A percentile compares a stretch with the other conserved stretches of the same genome.
These are phyloP conservation scores for Balansia obtecta DNA, from an alignment of 2,329 filamentous ascomycete species.

Conservation along the genomic window DNA sequence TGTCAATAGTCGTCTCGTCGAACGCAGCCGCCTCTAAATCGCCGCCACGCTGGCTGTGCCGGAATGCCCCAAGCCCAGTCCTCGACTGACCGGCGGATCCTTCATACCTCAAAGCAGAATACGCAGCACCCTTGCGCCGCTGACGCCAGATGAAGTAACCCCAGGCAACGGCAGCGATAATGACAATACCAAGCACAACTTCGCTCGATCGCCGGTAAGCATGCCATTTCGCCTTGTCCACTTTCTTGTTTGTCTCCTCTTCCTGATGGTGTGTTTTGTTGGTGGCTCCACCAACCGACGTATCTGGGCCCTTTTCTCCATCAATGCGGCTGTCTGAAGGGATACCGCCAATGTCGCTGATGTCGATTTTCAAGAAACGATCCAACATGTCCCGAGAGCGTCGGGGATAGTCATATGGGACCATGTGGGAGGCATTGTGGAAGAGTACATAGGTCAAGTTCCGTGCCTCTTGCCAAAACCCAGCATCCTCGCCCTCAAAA, in stretches of 20 bases:
- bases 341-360: slow-evolving; percentile 70
- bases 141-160: slow-evolving; percentile 59
- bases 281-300: slow-evolving; percentile 60
- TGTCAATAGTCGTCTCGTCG: slow-evolving; percentile 53
- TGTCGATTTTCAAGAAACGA: slow-evolving; percentile 88
- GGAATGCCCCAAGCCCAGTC: slow-evolving; percentile 33
- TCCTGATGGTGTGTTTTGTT: slow-evolving; percentile 45
- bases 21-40: slow-evolving; percentile 54
- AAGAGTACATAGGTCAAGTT: slow-evolving; percentile 94
- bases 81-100: slow-evolving; percentile 20
- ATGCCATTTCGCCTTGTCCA: slow-evolving; percentile 78
- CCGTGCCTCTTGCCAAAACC: slow-evolving; percentile 87
- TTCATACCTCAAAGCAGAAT: slow-evolving; percentile 35
- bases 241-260: slow-evolving; percentile 43
- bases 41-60: slow-evolving; percentile 30
- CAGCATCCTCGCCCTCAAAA: slow-evolving; percentile 77
- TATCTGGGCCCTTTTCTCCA: slow-evolving; percentile 69
- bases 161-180: slow-evolving; percentile 60
- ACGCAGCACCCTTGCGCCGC: slow-evolving; percentile 41
- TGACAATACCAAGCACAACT: slow-evolving; percentile 69
- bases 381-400: slow-evolving; percentile 93
- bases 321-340: slow-evolving; percentile 73
- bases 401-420: slow-evolving; percentile 83
- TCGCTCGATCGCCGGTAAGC: slow-evolving; percentile 84
- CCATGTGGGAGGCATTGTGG: slow-evolving; percentile 96